Conservation (phyloP, 2,329 filamentous ascomycete genomes). For the Metarhizium rileyi region DNA sequence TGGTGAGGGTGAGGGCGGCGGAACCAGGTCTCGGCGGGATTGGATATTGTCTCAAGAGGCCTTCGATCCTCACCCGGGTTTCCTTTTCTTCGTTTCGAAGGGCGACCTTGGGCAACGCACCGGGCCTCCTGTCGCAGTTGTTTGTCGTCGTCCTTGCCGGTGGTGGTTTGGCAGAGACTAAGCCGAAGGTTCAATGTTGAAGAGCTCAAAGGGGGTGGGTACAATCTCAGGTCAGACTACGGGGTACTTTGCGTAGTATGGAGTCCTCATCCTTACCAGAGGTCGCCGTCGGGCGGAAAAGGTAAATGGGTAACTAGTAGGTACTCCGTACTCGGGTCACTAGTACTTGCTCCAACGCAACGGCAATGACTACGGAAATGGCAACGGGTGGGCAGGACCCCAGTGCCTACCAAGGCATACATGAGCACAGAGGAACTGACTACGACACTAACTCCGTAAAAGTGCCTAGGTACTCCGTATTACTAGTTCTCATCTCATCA, state of each 20-base stretch:
- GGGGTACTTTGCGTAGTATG: too few species aligned
- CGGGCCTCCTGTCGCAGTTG: not conserved
- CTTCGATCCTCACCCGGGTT: not conserved
- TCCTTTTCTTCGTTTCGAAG: not conserved
- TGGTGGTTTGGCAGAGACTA: not conserved
- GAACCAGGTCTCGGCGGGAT: not conserved
- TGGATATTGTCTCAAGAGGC: not conserved
- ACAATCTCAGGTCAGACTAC: too few species aligned
- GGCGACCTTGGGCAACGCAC: not conserved
- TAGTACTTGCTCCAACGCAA: too few species aligned
- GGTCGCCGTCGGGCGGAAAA: too few species aligned
- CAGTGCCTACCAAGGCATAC: too few species aligned
- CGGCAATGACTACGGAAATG: not conserved
- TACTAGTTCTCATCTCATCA: too few species aligned
- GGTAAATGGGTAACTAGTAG: too few species aligned
- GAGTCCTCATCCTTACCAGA: too few species aligned
- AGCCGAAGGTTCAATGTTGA: not conserved
- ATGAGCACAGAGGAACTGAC: too few species aligned
- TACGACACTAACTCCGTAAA: too few species aligned
- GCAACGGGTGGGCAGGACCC: too few species aligned
- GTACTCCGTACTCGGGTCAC: not conserved
- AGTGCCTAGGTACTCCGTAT: not conserved
- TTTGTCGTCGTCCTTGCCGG: not conserved
- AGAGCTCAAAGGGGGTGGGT: not conserved
- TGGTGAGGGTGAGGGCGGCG: not conserved